These are phyloP conservation scores for thale cress (Arabidopsis thaliana) DNA, from an alignment of 345 rosid species.

Conservation along the genomic window DNA sequence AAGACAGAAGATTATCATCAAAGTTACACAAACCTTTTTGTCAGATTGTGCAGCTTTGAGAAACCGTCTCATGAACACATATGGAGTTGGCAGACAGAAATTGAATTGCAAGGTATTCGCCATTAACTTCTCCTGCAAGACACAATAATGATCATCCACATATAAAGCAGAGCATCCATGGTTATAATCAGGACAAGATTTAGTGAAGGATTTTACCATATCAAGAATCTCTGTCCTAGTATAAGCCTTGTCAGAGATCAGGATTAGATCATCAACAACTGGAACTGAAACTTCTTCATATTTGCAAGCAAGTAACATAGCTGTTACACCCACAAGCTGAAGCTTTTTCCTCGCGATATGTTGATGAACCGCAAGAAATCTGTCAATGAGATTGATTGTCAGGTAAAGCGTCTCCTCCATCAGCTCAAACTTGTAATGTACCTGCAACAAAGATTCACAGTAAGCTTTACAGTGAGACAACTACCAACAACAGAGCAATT, in stretches of 20 bases:
- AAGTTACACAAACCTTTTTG: slow-evolving; percentile 63
- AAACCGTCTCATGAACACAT: slow-evolving; percentile 91
- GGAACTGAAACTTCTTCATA: slow-evolving; percentile 98
- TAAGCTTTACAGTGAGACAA: neutral
- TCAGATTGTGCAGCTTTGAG: slow-evolving; percentile 87
- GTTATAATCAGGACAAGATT: neutral
- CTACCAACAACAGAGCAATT: neutral
- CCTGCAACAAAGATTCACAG: slow-evolving; percentile 50
- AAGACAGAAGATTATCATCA: slow-evolving; percentile 4
- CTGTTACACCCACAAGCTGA: slow-evolving; percentile 92
- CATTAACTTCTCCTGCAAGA: slow-evolving; percentile 84
- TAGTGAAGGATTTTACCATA: slow-evolving; percentile 56
- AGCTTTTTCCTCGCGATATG: slow-evolving; percentile 83
- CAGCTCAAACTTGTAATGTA: slow-evolving; percentile 98
- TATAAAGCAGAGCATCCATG: neutral
- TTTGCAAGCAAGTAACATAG: slow-evolving; percentile 97
- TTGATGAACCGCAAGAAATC: slow-evolving; percentile 68
- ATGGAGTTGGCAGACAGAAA: slow-evolving; percentile 84
- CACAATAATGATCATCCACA: slow-evolving; percentile 4
- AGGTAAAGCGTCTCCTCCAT: slow-evolving; percentile 95
- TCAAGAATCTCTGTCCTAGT: slow-evolving; percentile 84
- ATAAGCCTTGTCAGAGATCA: slow-evolving; percentile 92
- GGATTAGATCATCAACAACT: slow-evolving; percentile 88
- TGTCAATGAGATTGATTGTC: slow-evolving; percentile 88
- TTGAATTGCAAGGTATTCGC: slow-evolving; percentile 75